Base-by-base conservation (phyloP, 139 green algal genomes). In the Chlorella sp. region DNA sequence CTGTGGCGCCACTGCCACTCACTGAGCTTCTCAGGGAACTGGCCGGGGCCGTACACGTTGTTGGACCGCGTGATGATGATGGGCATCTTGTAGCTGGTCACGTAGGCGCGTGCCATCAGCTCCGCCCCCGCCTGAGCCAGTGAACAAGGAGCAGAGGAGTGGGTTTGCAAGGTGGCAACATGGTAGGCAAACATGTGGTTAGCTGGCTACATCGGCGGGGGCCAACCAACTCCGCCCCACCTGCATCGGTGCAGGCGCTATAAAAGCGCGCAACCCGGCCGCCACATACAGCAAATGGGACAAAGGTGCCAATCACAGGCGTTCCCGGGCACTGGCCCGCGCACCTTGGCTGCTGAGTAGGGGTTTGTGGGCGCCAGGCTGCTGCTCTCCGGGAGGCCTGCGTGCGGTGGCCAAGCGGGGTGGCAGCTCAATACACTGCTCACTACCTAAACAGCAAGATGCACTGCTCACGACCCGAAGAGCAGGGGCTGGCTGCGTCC, bases 41-140 rank as follows among this genome's bases (percentile, higher is more conserved):
- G 97, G 80, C 96, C 90, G 4, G 97, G 97, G 0, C 97, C 97
- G 78, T 99, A 99, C 43, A 99, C 97, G 89, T 99, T 99, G 94
- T 99, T 99, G 48, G 96, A 96, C 34, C 97, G 93, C 0, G 97
- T 99, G 81, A 97, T 98, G 86, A 99, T 98, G 83, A 94, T 93
- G 34, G 96, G 96, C 89, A 98, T 90, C 81, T 90, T 90, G 80
- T 94, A 99, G 30, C 92, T 97, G 44, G 88, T 92, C 77, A 91
- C 88, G 86, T 99, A 99, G 1, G 95, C 94, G 74, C 93, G 96
- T 41, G 94, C 94, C 89, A 99, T 94, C 94, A 99, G 98, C 91
- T 99, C 97, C 32, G 97, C 97, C 43, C 96, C 97, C n/a, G 95
- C 95, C 74, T 87, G 69, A 51, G 58, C 46, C 5, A 67, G 36